Percentiles rank a stretch among this genome's conserved stretches.
Evolutionary conservation across 768 basidiomycete genomes (phyloP).

Genomic region (Candolleomyces efflorescens): DNA sequence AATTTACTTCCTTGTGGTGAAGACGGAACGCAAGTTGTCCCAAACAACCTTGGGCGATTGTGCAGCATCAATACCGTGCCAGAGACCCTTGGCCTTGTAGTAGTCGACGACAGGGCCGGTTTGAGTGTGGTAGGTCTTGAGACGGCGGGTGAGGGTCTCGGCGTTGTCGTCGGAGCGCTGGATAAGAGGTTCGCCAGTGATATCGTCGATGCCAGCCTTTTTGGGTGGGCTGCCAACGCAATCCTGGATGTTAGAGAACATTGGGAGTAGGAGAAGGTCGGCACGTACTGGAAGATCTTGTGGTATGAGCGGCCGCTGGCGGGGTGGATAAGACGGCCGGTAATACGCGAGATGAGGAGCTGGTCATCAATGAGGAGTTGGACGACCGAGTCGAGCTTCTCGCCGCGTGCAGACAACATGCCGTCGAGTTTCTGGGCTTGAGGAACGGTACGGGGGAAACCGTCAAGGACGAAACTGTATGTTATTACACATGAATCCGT

Average conservation of each 20-base stretch:
- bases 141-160: slow-evolving; percentile 87
- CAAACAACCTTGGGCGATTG: slow-evolving; percentile 92
- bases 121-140: slow-evolving; percentile 86
- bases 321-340: slow-evolving; percentile 91
- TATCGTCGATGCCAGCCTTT: slow-evolving; percentile 90
- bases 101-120: slow-evolving; percentile 96
- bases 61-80: slow-evolving; percentile 89
- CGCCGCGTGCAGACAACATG: slow-evolving; percentile 80
- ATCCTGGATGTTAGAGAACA: too few relatives aligned
- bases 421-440: slow-evolving; percentile 94
- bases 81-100: slow-evolving; percentile 89
- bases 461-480: slow-evolving; percentile 93
- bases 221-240: slow-evolving; percentile 78
- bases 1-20: background rate
- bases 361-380: slow-evolving; percentile 92
- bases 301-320: slow-evolving; percentile 91
- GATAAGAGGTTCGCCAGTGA: slow-evolving; percentile 92
- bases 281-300: slow-evolving; percentile 84
- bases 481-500: slow-evolving; percentile 14
- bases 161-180: slow-evolving; percentile 99
- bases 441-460: slow-evolving; percentile 97
- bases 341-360: slow-evolving; percentile 95
- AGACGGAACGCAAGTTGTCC: slow-evolving; percentile 54
- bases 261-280: background rate
- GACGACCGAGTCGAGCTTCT: slow-evolving; percentile 89